Percentiles rank a stretch among this genome's conserved stretches.
These are phyloP conservation scores for Leccinum subgranulosum DNA, from an alignment of 768 basidiomycete genomes.

Conservation along the genomic window DNA sequence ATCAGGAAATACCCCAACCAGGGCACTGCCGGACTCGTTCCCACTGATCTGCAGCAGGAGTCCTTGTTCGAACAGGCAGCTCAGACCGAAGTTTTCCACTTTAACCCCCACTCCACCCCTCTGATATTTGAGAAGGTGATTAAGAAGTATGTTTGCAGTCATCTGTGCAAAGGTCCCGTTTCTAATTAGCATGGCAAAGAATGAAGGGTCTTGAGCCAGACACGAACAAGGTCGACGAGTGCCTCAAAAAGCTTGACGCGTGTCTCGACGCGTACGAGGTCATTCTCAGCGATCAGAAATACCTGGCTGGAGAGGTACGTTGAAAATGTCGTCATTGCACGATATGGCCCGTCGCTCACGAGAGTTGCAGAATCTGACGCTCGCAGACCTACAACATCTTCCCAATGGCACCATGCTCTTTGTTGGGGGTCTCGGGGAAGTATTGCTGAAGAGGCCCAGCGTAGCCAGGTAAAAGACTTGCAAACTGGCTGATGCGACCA, in stretches of 20 bases:
- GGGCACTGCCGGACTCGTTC: no score
- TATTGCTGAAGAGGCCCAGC: constrained; percentile 39
- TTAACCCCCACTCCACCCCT: not conserved
- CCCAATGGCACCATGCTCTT: constrained; percentile 38
- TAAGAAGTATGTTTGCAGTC: not conserved
- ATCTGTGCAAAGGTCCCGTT: not conserved
- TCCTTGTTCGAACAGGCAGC: not conserved
- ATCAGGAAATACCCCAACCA: no score
- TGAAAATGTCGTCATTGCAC: not conserved
- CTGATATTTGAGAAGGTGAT: not conserved
- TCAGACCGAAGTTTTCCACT: not conserved
- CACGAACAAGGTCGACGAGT: constrained; percentile 14
- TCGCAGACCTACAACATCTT: constrained; percentile 60
- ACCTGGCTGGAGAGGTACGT: constrained; percentile 55
- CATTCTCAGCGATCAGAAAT: constrained; percentile 53
- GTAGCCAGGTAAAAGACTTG: constrained; percentile 36
- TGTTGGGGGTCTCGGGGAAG: constrained; percentile 24
- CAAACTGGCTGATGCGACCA: not conserved
- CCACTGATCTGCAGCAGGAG: not conserved
- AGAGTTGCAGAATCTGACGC: constrained; percentile 38
- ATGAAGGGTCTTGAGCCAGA: constrained; percentile 15
- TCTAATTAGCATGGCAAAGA: not conserved
- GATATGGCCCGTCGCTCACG: not conserved
- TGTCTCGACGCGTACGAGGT: constrained; percentile 51
- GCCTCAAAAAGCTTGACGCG: constrained; percentile 18